These are phyloP conservation scores for Penicillium tannophilum DNA, from an alignment of 495 filamentous ascomycete genomes.

Conservation along the genomic window DNA sequence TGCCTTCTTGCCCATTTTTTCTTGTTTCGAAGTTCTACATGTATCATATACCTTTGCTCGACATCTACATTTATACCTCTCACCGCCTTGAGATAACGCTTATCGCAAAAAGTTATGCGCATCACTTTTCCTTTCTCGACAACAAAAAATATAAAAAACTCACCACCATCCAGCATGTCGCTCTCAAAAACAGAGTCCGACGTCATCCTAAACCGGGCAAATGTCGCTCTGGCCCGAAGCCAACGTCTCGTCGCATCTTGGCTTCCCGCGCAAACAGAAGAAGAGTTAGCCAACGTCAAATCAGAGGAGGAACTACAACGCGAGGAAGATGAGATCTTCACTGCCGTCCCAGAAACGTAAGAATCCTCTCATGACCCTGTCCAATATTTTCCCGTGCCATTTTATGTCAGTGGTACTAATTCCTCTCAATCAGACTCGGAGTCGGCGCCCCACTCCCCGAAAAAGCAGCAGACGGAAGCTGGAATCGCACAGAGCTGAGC, in stretches of 20 bases:
- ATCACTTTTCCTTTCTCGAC: not conserved
- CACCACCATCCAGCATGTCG: conserved; percentile 34
- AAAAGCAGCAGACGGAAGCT: conserved; percentile 42
- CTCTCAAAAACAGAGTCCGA: conserved; percentile 45
- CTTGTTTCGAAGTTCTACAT: too few relatives aligned
- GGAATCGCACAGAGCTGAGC: conserved; percentile 41
- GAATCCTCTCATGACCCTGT: conserved; percentile 10
- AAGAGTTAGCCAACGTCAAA: conserved; percentile 46
- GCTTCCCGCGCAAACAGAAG: conserved; percentile 48
- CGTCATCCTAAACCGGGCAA: conserved; percentile 52
- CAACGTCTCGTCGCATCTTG: conserved; percentile 56
- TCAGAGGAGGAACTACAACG: conserved; percentile 45
- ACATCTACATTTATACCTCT: not conserved
- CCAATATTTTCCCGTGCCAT: not conserved
- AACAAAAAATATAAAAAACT: conserved; percentile 3
- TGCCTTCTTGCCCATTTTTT: not conserved
- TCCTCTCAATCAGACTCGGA: conserved; percentile 41
- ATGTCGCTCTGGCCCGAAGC: conserved; percentile 51
- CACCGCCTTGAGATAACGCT: conserved; percentile 20
- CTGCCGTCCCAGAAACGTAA: conserved; percentile 54
- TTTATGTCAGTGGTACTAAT: conserved; percentile 4
- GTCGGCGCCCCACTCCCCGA: conserved; percentile 49
- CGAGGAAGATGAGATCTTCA: conserved; percentile 55
- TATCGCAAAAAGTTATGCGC: conserved; percentile 18
- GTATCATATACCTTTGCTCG: too few relatives aligned